Evolutionary conservation across 306 rosid species (phyloP).

Genomic region (Cyclanthera cordifolia): DNA sequence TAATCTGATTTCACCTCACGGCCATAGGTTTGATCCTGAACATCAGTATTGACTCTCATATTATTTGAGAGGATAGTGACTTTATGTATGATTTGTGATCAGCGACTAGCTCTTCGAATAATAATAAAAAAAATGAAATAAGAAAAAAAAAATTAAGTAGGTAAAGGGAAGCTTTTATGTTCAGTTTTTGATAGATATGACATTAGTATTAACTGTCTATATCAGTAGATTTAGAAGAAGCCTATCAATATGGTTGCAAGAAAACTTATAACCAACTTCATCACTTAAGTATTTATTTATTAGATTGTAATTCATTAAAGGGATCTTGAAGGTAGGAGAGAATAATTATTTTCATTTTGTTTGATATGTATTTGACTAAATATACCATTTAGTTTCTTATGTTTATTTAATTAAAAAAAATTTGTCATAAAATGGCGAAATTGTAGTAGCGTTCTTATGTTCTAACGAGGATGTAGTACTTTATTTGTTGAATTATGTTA

Average conservation of each 20-base stretch:
- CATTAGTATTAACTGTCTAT: constrained; percentile 8
- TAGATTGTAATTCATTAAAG: not conserved
- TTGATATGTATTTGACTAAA: not conserved
- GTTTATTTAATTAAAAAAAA: not conserved
- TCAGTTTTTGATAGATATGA: not conserved
- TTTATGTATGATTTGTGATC: no score
- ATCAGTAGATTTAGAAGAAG: constrained; percentile 8
- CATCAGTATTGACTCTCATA: no score
- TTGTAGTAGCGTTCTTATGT: no score
- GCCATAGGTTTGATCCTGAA: no score
- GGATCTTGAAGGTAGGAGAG: not conserved
- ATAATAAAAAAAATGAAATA: no score
- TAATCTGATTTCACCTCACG: no score
- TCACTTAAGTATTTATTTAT: not conserved
- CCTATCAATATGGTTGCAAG: constrained; percentile 13
- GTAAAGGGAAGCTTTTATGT: not conserved
- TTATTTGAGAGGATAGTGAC: no score
- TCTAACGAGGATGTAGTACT: no score
- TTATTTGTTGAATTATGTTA: no score
- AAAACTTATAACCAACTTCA: constrained; percentile 15
- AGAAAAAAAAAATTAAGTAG: not conserved
- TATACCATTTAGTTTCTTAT: not conserved
- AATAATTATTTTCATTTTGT: not conserved
- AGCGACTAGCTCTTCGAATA: no score
- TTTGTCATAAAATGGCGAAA: no score